These are phyloP conservation scores for Xylaria sp. DNA, from an alignment of 2,329 filamentous ascomycete genomes.

Conservation along the genomic window DNA sequence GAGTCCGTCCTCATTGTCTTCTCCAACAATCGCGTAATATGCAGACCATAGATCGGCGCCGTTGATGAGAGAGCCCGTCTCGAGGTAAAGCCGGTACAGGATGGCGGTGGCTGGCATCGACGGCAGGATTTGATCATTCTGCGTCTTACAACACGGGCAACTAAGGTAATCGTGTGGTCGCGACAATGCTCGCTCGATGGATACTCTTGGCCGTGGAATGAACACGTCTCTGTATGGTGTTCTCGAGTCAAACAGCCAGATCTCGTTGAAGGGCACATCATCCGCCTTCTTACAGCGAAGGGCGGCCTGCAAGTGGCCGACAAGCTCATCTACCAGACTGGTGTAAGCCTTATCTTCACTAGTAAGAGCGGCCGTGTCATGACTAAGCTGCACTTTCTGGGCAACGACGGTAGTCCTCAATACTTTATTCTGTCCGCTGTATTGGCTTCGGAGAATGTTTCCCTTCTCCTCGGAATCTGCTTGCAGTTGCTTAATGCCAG, in stretches of 20 bases:
- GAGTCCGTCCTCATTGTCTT: constrained; percentile 45
- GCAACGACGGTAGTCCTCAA: constrained; percentile 78
- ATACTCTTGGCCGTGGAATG: constrained; percentile 69
- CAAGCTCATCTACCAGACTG: constrained; percentile 60
- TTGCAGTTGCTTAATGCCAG: constrained; percentile 51
- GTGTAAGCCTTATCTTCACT: constrained; percentile 74
- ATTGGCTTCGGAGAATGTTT: constrained; percentile 69
- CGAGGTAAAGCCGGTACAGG: constrained; percentile 77
- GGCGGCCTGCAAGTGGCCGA: constrained; percentile 48
- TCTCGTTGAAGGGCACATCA: constrained; percentile 66
- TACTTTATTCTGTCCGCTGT: constrained; percentile 71
- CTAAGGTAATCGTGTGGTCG: constrained; percentile 77
- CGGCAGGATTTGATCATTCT: constrained; percentile 53
- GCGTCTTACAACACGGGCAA: constrained; percentile 67
- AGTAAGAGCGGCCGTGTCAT: constrained; percentile 71
- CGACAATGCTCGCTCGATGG: constrained; percentile 71
- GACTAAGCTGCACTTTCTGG: constrained; percentile 79
- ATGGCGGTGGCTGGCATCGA: constrained; percentile 72
- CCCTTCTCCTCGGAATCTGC: constrained; percentile 47
- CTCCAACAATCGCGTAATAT: constrained; percentile 66
- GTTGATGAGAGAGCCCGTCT: constrained; percentile 77
- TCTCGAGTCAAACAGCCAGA: constrained; percentile 74
- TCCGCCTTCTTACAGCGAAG: constrained; percentile 43
- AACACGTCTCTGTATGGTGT: constrained; percentile 74
- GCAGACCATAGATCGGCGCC: constrained; percentile 79